These are phyloP conservation scores for Prunus dulcis DNA, from an alignment of 306 rosid species.

Conservation along the genomic window DNA sequence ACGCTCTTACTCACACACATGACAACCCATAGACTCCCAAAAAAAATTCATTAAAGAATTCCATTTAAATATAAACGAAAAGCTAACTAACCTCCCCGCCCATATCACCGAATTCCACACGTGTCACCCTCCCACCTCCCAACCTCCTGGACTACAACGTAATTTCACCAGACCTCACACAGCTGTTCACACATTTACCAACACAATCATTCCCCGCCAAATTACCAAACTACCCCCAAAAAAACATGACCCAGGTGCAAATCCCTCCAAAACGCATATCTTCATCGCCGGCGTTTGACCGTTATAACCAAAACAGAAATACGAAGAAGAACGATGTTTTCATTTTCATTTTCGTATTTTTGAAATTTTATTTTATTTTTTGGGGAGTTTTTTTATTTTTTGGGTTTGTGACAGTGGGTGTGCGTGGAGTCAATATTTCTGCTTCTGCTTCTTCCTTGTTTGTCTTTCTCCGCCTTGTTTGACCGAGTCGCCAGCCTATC, in stretches of 20 bases:
- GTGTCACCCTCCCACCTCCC: constrained; percentile 2
- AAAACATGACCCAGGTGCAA: background rate
- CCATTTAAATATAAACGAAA: background rate
- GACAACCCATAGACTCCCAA: background rate
- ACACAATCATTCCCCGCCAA: background rate
- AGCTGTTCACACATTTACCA: constrained; percentile 37
- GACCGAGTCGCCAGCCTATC: constrained; percentile 53
- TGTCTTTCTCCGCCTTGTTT: constrained; percentile 44
- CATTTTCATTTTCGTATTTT: background rate
- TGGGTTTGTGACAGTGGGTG: background rate
- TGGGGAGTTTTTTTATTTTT: background rate
- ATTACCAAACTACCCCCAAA: constrained; percentile 7
- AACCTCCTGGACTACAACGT: background rate
- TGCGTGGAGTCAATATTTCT: constrained; percentile 9
- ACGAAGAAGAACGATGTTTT: background rate
- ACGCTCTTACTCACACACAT: background rate
- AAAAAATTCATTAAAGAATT: background rate
- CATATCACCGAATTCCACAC: background rate
- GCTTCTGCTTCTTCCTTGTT: background rate
- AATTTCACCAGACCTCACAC: background rate
- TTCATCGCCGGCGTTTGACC: constrained; percentile 34
- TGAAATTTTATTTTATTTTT: background rate
- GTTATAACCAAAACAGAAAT: constrained; percentile 15
- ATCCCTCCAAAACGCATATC: background rate
- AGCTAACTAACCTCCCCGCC: background rate